Conservation (phyloP, 225 moss, liverwort and hornwort genomes). For the Asterella californica region DNA sequence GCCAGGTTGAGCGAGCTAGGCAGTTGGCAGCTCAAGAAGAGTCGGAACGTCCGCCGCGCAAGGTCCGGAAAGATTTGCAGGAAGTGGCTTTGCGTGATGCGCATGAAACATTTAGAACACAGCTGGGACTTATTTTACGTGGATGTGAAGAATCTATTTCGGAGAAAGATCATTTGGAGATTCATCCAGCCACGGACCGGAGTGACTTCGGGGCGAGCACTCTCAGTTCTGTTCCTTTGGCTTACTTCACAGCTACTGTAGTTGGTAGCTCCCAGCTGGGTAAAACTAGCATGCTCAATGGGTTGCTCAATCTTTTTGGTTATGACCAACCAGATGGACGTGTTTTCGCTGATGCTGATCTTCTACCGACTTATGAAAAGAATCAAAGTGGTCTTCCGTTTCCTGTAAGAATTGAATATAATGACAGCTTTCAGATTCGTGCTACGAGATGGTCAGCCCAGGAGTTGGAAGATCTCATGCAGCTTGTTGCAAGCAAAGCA, state of each 20-base stretch:
- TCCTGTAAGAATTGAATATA: conserved; percentile 32
- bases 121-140: conserved; percentile 3
- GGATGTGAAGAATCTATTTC: conserved; percentile 10
- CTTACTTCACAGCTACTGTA: conserved; percentile 25
- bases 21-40: not conserved
- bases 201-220: not conserved
- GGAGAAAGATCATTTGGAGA: not conserved
- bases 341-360: conserved; percentile 15
- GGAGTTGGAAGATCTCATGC: conserved; percentile 25
- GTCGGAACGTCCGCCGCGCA: not conserved
- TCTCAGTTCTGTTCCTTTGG: not conserved
- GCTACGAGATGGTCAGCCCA: conserved; percentile 19
- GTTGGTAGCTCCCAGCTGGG: conserved; percentile 24
- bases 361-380: conserved; percentile 28
- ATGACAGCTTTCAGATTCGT: conserved; percentile 6
- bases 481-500: conserved; percentile 13
- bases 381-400: conserved; percentile 27
- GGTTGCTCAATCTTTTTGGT: conserved; percentile 22
- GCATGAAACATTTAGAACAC: not conserved
- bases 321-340: conserved; percentile 9
- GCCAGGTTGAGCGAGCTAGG: conserved; percentile 8
- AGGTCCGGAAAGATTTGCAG: not conserved
- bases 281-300: conserved; percentile 23
- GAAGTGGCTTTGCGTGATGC: conserved; percentile 17
- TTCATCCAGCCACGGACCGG: not conserved